A percentile compares a stretch with the other conserved stretches of the same genome.
phyloP scores from a whole-genome alignment of 2,329 filamentous ascomycete species.

The Blastomyces emzantsi region DNA sequence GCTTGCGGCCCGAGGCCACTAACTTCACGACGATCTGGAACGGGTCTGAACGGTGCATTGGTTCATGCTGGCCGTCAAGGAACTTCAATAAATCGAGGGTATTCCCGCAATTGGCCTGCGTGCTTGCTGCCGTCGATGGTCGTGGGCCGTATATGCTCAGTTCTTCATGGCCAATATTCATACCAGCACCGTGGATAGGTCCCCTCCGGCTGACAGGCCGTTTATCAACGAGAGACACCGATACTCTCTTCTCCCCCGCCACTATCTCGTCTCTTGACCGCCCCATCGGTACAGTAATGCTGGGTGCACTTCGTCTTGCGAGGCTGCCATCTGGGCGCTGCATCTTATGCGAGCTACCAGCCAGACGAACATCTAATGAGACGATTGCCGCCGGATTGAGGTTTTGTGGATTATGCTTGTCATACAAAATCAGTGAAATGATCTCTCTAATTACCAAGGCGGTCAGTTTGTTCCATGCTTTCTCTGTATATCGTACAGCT shows the following conservation, averaged over 20 bases:
- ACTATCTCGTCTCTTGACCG: conserved; percentile 5
- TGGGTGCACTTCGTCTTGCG: neutral
- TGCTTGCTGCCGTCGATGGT: neutral
- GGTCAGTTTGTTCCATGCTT: neutral
- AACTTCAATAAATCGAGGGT: conserved; percentile 1
- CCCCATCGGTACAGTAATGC: neutral
- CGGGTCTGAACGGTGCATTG: conserved; percentile 5
- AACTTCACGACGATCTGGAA: conserved; percentile 5
- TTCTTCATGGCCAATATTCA: neutral
- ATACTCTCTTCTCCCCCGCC: neutral
- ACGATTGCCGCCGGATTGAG: neutral
- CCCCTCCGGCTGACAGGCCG: neutral
- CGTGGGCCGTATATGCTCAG: neutral
- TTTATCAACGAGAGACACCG: neutral
- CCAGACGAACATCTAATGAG: neutral
- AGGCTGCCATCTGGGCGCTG: neutral
- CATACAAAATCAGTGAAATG: neutral
- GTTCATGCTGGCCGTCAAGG: conserved; percentile 4
- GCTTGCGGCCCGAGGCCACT: conserved; percentile 4
- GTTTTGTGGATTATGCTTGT: neutral
- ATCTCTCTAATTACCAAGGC: neutral
- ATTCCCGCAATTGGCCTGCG: neutral
- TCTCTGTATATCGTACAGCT: neutral
- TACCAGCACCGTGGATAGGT: neutral
- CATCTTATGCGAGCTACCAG: conserved; percentile 1